Evolutionary conservation across 208 protist species (phyloP), one percentile per base, ranked within the genome.

Genomic region (Acanthamoeba comandoni): DNA sequence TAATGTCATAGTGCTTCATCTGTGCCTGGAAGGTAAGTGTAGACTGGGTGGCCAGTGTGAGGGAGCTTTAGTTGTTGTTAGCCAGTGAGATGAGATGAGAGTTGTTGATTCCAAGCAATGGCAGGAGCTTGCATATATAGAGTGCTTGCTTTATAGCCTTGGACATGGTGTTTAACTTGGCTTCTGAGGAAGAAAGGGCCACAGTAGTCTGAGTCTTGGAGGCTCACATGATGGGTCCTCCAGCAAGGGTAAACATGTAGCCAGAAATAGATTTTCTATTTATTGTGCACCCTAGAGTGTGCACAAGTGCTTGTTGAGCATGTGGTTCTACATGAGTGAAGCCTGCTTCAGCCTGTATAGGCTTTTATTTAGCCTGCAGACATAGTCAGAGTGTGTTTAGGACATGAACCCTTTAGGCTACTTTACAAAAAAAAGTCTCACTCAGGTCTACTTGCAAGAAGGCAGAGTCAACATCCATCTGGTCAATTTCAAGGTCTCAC

Each of bases 391-490:
- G 19, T 84, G 73, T 22, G 55, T 29, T 43, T 1, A 55, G 4
- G 13, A 29, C 29, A 60, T 22, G 11, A 84, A 84, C 22, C 73
- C 73, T 26, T 60, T 29, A n/a, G 71, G 73, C 12, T 57, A 35
- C 4, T 13, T 62, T 17, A 60, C 52, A 53, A 53, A 86, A 43
- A 86, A 3, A 19, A 67, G n/a, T 19, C 9, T 49, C 2, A 24
- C 5, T n/a, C 0, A 86, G 3, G 0, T 39, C 31, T 4, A 19
- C 55, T 9, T 86, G 55, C 0, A 86, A n/a, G 29, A 86, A 86
- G 49, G 75, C 75, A n/a, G 75, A 67, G 22, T 86, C 29, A 11
- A 86, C 52, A 31, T 86, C 17, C 5, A 86, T 60, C 19, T 79
- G 39, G 17, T 79, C 13, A 4, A 79, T 29, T 29, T 79, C 26